Evolutionary conservation across 2,329 filamentous ascomycete genomes (phyloP), one percentile per base, ranked within the genome.

Genomic region (Lomentospora prolificans): DNA sequence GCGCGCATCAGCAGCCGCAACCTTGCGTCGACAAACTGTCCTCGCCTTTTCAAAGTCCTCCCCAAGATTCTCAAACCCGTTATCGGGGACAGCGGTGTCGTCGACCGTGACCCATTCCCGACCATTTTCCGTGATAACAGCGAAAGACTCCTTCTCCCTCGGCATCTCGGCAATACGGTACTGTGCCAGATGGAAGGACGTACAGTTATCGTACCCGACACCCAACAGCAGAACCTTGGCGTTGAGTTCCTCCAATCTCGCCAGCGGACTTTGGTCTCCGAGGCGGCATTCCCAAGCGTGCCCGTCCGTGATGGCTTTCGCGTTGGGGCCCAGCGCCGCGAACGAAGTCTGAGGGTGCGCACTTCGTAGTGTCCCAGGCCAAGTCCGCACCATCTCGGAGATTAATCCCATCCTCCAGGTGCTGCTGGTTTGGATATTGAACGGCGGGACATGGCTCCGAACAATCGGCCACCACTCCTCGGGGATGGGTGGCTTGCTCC

Each of bases 301-400:
- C 5, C 24, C 56, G 2, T 28, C 14, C 4, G 31, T 57, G 36
- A 55, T 53, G 6, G 3, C 12, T 22, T 51, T 50, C 14, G 58
- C 59, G 3, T 46, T 39, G 5, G 55, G 52, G 25, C 58, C 59
- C 2, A 60, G 3, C 10, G 58, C 59, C 10, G 60, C 58, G 27
- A 56, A 58, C 22, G 53, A 60, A 1, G 61, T 62, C 57, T 61
- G 61, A 2, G 61, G 61, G 28, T 62, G 61, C 1, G 10, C 60
- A 30, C 60, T 61, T 41, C 61, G 55, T 6, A 51, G 5, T 7
- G 57, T 55, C 2, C 58, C 59, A 3, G 60, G 61, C 60, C 60
- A 61, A 17, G 55, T 58, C 12, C 60, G 57, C 33, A 58, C 17
- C 10, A 52, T 57, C 50, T 61, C 60, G 1, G 58, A 33, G 19